phyloP scores from a whole-genome alignment of 1,284 basidiomycete species.

The Athelia psychrophila region DNA sequence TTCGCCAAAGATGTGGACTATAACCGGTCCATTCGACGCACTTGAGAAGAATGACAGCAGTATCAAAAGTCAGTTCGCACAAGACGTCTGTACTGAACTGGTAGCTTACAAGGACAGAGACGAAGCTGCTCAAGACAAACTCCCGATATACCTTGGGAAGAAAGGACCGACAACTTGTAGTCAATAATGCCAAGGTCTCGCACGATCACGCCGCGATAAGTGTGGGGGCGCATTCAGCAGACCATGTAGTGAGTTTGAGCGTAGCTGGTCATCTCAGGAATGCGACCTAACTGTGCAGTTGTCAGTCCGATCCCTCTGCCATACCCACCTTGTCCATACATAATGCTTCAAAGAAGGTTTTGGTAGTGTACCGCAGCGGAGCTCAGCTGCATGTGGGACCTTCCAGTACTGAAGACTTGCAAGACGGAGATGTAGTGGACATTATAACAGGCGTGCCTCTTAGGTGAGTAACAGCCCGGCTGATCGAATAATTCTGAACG shows the following conservation, averaged over 20 bases:
- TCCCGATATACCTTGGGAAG: slow-evolving; percentile 52
- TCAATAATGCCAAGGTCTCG: slow-evolving; percentile 63
- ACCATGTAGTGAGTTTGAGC: slow-evolving; percentile 50
- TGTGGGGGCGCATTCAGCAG: slow-evolving; percentile 45
- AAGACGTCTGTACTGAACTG: no score
- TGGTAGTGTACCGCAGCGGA: slow-evolving; percentile 34
- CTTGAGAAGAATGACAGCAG: not conserved
- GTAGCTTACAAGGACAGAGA: slow-evolving; percentile 37
- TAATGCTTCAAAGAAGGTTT: slow-evolving; percentile 43
- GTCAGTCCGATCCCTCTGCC: slow-evolving; percentile 35
- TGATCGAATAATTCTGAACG: no score
- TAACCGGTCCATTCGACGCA: not conserved
- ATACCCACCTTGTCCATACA: slow-evolving; percentile 41
- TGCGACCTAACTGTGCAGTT: not conserved
- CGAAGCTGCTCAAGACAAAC: slow-evolving; percentile 60
- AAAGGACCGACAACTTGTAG: slow-evolving; percentile 44
- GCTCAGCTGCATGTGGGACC: slow-evolving; percentile 24
- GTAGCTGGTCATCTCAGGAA: slow-evolving; percentile 1
- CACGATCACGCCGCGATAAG: slow-evolving; percentile 51
- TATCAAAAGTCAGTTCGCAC: not conserved
- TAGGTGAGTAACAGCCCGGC: slow-evolving; percentile 32
- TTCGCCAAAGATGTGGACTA: not conserved
- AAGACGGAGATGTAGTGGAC: slow-evolving; percentile 48
- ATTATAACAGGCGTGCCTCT: slow-evolving; percentile 42
- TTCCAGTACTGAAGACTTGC: slow-evolving; percentile 29